phyloP scores from a whole-genome alignment of 192 early-diverging fungal species.

The Mortierella antarctica region DNA sequence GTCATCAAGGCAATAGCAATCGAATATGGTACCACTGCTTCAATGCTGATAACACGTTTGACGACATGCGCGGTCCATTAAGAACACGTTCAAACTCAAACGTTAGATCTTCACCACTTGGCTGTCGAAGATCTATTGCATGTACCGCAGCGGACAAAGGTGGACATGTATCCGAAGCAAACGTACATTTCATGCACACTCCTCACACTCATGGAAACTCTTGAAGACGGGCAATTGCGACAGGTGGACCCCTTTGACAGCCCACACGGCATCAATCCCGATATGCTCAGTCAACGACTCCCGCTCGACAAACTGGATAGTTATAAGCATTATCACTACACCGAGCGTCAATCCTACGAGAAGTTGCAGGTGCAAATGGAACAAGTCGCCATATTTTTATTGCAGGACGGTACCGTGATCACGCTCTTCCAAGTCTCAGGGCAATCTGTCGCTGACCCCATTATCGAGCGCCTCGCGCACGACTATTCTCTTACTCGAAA shows the following conservation, averaged over 20 bases:
- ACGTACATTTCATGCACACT: conserved; percentile 39
- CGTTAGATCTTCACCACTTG: conserved; percentile 37
- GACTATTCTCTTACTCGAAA: conserved; percentile 42
- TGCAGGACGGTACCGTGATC: conserved; percentile 51
- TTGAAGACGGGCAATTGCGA: conserved; percentile 21
- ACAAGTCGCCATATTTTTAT: conserved; percentile 52
- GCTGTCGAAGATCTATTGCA: conserved; percentile 47
- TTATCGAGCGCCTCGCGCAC: conserved; percentile 42
- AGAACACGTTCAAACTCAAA: too few relatives aligned
- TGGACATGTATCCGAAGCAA: conserved; percentile 48
- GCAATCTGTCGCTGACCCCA: conserved; percentile 44
- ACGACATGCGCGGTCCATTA: too few relatives aligned
- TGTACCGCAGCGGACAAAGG: conserved; percentile 46
- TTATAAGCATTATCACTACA: conserved; percentile 11
- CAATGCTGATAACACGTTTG: not conserved
- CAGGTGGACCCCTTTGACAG: conserved; percentile 23
- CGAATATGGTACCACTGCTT: conserved; percentile 34
- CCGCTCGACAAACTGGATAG: conserved; percentile 39
- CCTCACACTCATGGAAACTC: conserved; percentile 30
- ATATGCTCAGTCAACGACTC: conserved; percentile 19
- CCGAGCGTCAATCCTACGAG: not conserved
- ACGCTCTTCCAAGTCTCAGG: conserved; percentile 56
- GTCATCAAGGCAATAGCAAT: conserved; percentile 54
- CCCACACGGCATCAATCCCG: conserved; percentile 21
- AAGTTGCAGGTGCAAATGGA: conserved; percentile 39